A percentile compares a stretch with the other conserved stretches of the same genome.
Evolutionary conservation across 2,329 filamentous ascomycete genomes (phyloP).

Genomic region (Colletotrichum sp.): DNA sequence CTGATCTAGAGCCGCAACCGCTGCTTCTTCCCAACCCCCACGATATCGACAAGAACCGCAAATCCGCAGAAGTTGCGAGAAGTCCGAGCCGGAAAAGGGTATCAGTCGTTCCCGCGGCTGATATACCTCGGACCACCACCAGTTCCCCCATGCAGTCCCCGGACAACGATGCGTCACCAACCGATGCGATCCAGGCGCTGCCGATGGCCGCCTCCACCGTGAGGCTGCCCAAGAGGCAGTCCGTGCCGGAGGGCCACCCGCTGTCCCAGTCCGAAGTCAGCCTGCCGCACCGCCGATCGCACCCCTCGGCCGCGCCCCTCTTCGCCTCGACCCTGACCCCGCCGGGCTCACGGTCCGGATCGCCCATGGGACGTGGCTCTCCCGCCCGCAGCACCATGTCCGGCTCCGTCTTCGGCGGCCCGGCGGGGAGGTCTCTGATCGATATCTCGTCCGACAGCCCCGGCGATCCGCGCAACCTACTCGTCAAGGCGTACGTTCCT

Average conservation of each 20-base stretch:
- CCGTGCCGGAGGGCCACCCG: constrained; percentile 51
- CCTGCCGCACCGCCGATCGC: constrained; percentile 58
- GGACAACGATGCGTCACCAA: constrained; percentile 66
- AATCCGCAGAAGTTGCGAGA: not conserved
- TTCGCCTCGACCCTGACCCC: constrained; percentile 73
- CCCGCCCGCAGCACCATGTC: constrained; percentile 59
- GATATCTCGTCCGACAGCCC: constrained; percentile 50
- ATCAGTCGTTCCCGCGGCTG: constrained; percentile 14
- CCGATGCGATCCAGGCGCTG: constrained; percentile 73
- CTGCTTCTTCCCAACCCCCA: not conserved
- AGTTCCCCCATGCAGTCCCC: constrained; percentile 72
- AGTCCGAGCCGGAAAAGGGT: constrained; percentile 10
- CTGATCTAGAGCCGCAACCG: not conserved
- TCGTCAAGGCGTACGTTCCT: constrained; percentile 86
- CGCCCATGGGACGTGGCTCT: constrained; percentile 66
- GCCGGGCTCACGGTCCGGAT: constrained; percentile 70
- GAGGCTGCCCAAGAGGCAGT: constrained; percentile 67
- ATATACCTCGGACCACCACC: constrained; percentile 10
- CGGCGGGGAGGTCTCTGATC: constrained; percentile 47
- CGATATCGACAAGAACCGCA: not conserved
- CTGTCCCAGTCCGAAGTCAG: constrained; percentile 58
- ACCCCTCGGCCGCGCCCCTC: constrained; percentile 64
- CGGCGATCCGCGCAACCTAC: constrained; percentile 66
- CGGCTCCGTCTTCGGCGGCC: constrained; percentile 62
- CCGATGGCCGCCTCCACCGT: constrained; percentile 67